phyloP scores from a whole-genome alignment of 768 basidiomycete species.

The Kwoniella newhampshirensis region DNA sequence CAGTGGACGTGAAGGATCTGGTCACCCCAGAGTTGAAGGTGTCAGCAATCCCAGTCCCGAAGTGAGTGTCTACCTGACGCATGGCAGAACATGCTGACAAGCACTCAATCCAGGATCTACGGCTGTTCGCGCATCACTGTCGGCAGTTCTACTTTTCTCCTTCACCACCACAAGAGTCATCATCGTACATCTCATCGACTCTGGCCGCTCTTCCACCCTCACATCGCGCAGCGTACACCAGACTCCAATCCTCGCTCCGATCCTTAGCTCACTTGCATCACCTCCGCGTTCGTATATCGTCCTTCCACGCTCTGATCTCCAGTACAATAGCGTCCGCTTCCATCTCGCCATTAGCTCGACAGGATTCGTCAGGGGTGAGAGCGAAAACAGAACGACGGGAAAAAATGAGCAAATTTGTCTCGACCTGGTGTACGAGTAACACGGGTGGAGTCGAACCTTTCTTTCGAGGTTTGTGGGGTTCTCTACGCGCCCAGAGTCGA shows the following conservation, averaged over 20 bases:
- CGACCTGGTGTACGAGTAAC: conserved; percentile 75
- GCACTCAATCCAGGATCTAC: conserved; percentile 25
- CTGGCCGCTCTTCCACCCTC: conserved; percentile 75
- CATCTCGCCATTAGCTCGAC: conserved; percentile 69
- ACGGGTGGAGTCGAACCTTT: conserved; percentile 87
- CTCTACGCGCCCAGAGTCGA: conserved; percentile 76
- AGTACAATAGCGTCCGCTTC: conserved; percentile 79
- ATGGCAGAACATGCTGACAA: background rate
- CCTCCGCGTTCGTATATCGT: conserved; percentile 71
- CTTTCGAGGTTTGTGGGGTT: conserved; percentile 72
- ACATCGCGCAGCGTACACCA: conserved; percentile 81
- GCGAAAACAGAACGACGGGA: conserved; percentile 78
- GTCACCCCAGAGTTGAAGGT: conserved; percentile 20
- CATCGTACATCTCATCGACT: conserved; percentile 69
- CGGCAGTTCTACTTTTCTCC: conserved; percentile 40
- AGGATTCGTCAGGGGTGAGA: conserved; percentile 63
- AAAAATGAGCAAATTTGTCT: conserved; percentile 70
- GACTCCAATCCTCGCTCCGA: conserved; percentile 80
- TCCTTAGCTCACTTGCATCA: conserved; percentile 80
- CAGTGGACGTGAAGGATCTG: conserved; percentile 23
- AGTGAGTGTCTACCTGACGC: conserved; percentile 13
- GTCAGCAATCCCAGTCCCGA: conserved; percentile 27
- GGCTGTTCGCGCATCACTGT: conserved; percentile 46
- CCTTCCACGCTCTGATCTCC: conserved; percentile 79
- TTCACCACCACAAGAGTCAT: conserved; percentile 31